These are phyloP conservation scores for Quercus parvula DNA, from an alignment of 306 rosid genomes.

Conservation along the genomic window DNA sequence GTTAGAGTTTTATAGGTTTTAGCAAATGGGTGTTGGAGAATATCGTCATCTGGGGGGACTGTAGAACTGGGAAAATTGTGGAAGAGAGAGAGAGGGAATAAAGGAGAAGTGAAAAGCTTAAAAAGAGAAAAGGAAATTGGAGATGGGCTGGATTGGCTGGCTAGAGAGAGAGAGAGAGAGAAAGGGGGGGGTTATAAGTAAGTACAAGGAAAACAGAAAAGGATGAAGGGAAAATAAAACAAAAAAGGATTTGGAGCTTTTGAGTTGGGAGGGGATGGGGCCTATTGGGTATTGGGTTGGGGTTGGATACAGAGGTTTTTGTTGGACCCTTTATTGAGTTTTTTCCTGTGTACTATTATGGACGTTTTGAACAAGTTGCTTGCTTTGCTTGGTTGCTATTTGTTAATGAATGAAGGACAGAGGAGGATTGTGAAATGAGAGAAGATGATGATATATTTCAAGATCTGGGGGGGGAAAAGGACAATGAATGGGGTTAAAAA, in stretches of 20 bases:
- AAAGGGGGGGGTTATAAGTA: not conserved
- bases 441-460: constrained; percentile 25
- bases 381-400: not conserved
- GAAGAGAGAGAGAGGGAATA: not conserved
- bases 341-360: constrained; percentile 18
- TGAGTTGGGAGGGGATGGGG: constrained; percentile 46
- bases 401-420: constrained; percentile 6
- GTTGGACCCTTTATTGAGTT: not conserved
- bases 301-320: constrained; percentile 30
- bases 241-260: constrained; percentile 40
- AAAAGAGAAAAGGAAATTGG: not conserved
- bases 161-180: constrained; percentile 13
- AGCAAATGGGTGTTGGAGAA: not conserved
- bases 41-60: not conserved
- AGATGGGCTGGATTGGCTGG: constrained; percentile 43
- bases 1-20: not conserved
- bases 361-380: constrained; percentile 19
- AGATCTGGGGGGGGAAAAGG: constrained; percentile 23
- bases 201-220: constrained; percentile 47
- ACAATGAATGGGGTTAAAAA: constrained; percentile 16
- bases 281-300: constrained; percentile 32
- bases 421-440: constrained; percentile 28
- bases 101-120: constrained; percentile 3
- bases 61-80: constrained; percentile 8
- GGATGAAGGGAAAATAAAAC: constrained; percentile 16